Percentiles rank a stretch among this genome's conserved stretches.
phyloP scores from a whole-genome alignment of 441 rosid species.

The Flueggea neowawraea region DNA sequence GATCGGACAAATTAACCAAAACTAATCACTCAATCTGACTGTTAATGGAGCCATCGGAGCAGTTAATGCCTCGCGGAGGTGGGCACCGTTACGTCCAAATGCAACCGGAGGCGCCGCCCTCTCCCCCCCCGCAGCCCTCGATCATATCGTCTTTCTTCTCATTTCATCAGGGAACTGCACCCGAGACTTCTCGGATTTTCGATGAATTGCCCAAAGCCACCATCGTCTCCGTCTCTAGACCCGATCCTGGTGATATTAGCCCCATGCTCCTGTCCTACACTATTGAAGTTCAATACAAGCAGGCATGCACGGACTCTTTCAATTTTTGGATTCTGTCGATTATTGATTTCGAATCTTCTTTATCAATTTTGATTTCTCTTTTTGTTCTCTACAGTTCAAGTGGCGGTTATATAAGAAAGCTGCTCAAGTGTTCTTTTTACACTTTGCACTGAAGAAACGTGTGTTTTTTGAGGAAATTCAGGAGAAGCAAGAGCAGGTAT shows the following conservation, averaged over 20 bases:
- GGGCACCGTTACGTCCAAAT: slow-evolving; percentile 68
- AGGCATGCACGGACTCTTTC: slow-evolving; percentile 32
- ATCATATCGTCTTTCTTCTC: slow-evolving; percentile 55
- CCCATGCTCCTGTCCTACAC: slow-evolving; percentile 86
- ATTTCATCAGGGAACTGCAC: slow-evolving; percentile 36
- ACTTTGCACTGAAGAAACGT: slow-evolving; percentile 92
- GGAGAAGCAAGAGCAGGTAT: slow-evolving; percentile 99
- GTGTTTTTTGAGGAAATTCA: slow-evolving; percentile 92
- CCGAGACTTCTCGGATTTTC: slow-evolving; percentile 67
- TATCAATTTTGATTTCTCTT: background rate
- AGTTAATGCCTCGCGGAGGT: slow-evolving; percentile 51
- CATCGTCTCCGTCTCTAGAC: slow-evolving; percentile 86
- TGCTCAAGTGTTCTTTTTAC: slow-evolving; percentile 86
- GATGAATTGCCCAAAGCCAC: slow-evolving; percentile 83
- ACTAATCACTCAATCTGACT: too few species aligned
- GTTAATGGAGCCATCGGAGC: slow-evolving; percentile 71
- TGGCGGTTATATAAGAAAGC: slow-evolving; percentile 93
- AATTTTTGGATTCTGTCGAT: too few species aligned
- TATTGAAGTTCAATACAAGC: slow-evolving; percentile 86
- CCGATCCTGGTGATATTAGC: slow-evolving; percentile 89
- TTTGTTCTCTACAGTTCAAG: slow-evolving; percentile 60
- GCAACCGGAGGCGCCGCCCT: slow-evolving; percentile 54
- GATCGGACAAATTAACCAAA: too few species aligned
- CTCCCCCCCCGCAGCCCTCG: slow-evolving; percentile 22
- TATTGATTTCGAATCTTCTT: too few species aligned